These are phyloP conservation scores for Francoa sonchifolia DNA, from an alignment of 441 rosid species.

Conservation along the genomic window DNA sequence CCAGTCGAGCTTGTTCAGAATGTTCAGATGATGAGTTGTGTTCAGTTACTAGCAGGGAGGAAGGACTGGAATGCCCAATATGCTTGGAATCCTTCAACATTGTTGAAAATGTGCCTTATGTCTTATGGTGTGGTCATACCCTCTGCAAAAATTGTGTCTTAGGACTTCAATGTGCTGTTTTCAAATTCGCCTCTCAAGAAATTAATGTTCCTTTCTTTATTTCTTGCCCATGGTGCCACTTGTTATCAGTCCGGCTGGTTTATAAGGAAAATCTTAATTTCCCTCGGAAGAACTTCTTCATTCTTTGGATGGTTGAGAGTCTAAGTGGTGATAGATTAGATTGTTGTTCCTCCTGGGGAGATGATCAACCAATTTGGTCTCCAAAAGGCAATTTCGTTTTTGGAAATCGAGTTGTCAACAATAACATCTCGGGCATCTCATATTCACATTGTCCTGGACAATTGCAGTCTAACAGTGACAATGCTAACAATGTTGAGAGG, in stretches of 20 bases:
- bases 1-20: slow-evolving; percentile 11
- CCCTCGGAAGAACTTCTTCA: slow-evolving; percentile 20
- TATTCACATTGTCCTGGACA: not conserved
- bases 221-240: slow-evolving; percentile 23
- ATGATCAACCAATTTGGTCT: slow-evolving; percentile 10
- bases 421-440: slow-evolving; percentile 9
- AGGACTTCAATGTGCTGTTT: slow-evolving; percentile 13
- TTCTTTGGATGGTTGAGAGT: slow-evolving; percentile 23
- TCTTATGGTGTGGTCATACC: slow-evolving; percentile 20
- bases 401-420: slow-evolving; percentile 3
- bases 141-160: slow-evolving; percentile 20
- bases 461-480: slow-evolving; percentile 1
- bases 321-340: slow-evolving; percentile 14
- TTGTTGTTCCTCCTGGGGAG: slow-evolving; percentile 2
- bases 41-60: slow-evolving; percentile 13
- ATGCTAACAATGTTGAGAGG: not conserved
- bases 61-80: slow-evolving; percentile 21
- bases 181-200: slow-evolving; percentile 13
- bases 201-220: slow-evolving; percentile 18
- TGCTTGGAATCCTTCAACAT: slow-evolving; percentile 22
- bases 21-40: slow-evolving; percentile 17
- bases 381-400: slow-evolving; percentile 8
- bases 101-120: slow-evolving; percentile 18
- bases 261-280: slow-evolving; percentile 14
- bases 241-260: slow-evolving; percentile 13